Base-by-base conservation (phyloP, 139 green algal genomes). In the Chlorella vulgaris region DNA sequence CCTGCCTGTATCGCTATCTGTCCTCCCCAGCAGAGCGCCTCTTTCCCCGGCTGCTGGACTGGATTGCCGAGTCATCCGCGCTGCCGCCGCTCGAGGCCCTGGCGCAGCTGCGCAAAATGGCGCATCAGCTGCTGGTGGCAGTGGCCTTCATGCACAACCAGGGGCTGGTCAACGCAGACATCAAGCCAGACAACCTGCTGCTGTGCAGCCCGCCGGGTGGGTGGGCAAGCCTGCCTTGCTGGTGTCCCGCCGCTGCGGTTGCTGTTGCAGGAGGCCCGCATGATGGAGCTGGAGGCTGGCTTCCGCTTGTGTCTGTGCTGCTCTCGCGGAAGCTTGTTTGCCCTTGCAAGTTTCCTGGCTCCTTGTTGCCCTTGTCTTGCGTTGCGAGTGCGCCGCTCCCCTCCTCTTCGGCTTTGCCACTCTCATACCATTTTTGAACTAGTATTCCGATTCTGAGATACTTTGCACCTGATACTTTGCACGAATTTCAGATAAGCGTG, bases 141-240 rank as follows among this genome's bases (percentile, higher is more conserved):
- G 18, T 90, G 51, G 70, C 66, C 4, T 50, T 78, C 43, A 36
- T 88, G 69, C 87, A 91, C 62, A 51, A 55, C 47, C 51, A 31
- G 7, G 81, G 81, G 15, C 15, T 92, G 2, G 84, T 90, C 47
- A 76, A 91, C 40, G 84, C 84, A 4, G 88, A 92, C 80, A 53
- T 92, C 53, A 92, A 92, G 76, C 84, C 87, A 6, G 88, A 92
- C 58, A 92, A 92, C 82, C 50, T 90, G 4, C 76, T 91, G 18
- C 26, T 82, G 7, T 67, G 58, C 36, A 3, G 18, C 24, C 73
- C 73, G 71, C 73, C 73, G n/a, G 73, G 73, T 79, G 51, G 8
- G 71, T 65, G 18, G 55, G 47, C 15, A 15, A 24, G 47, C 15
- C 47, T 58, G 47, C 10, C 47, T 58, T 58, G 47, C 47, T 58